Evolutionary conservation across 148 eudicot genomes (phyloP).

Genomic region (Rhododendron ferrugineum): DNA sequence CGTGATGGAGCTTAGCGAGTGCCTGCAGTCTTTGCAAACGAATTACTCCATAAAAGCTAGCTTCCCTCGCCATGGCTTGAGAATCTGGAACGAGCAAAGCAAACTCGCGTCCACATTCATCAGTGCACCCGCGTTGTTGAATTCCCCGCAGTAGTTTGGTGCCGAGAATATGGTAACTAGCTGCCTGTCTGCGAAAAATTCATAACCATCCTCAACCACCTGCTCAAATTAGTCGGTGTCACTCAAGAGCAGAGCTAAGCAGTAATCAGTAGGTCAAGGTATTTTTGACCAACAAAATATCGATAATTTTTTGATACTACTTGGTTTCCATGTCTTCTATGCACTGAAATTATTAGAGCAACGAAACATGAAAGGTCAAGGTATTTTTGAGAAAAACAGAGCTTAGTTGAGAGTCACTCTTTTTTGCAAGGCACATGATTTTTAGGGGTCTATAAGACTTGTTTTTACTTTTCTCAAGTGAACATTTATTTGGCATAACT

Average conservation of each 20-base stretch:
- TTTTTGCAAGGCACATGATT: not conserved
- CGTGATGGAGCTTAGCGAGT: not conserved
- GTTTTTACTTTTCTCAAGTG: not conserved
- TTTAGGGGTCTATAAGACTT: not conserved
- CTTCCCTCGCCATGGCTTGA: conserved; percentile 7
- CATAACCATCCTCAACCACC: conserved; percentile 6
- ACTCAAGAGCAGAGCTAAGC: not conserved
- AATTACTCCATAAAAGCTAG: not conserved
- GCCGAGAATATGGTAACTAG: conserved; percentile 6
- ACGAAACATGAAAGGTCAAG: not conserved
- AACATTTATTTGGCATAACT: not conserved
- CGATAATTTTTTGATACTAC: not conserved
- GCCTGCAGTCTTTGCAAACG: not conserved
- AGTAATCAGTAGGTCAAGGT: not conserved
- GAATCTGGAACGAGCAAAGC: conserved; percentile 5
- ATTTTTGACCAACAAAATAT: too few species aligned
- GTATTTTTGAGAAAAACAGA: too few species aligned
- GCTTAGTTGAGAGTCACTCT: not conserved
- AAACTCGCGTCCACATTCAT: conserved; percentile 1
- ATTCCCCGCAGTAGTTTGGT: conserved; percentile 1
- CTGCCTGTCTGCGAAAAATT: conserved; percentile 2
- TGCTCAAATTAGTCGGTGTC: not conserved
- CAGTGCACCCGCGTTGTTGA: not conserved
- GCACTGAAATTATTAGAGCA: not conserved
- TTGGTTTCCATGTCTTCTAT: not conserved